Percentiles rank a stretch among this genome's conserved stretches.
These are phyloP conservation scores for Mycosphaerella sp. DNA, from an alignment of 2,329 filamentous ascomycete species.

Conservation along the genomic window DNA sequence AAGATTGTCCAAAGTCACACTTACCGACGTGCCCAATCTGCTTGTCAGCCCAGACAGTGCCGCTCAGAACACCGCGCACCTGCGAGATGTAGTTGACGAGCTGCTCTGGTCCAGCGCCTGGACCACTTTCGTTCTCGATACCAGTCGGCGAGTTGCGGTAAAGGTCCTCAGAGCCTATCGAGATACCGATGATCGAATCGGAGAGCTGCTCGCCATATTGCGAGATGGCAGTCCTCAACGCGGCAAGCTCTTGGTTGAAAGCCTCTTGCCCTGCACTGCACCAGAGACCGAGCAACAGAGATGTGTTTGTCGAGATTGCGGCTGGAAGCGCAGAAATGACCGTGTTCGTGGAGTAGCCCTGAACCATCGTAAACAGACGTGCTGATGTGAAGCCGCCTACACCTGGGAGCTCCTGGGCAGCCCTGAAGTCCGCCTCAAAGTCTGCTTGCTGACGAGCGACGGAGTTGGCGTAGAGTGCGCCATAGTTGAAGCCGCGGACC, in stretches of 20 bases:
- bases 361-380: constrained; percentile 63
- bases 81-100: constrained; percentile 65
- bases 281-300: constrained; percentile 79
- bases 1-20: constrained; percentile 46
- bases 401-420: constrained; percentile 57
- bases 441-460: constrained; percentile 55
- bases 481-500: constrained; percentile 67
- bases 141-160: constrained; percentile 62
- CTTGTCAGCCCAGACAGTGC: constrained; percentile 49
- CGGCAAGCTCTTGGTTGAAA: constrained; percentile 67
- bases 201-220: constrained; percentile 63
- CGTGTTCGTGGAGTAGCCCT: constrained; percentile 53
- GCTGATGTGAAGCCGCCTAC: constrained; percentile 36
- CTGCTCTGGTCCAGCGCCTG: constrained; percentile 56
- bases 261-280: constrained; percentile 40
- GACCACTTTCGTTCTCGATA: constrained; percentile 54
- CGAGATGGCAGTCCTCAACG: constrained; percentile 62
- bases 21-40: constrained; percentile 65
- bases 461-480: constrained; percentile 55
- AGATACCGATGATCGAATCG: constrained; percentile 69
- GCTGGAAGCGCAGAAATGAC: constrained; percentile 69
- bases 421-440: constrained; percentile 65
- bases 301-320: constrained; percentile 72
- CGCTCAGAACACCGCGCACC: constrained; percentile 58
- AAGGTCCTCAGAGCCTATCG: constrained; percentile 75